phyloP scores from a whole-genome alignment of 75 land plant species.

The Azolla pinnata region DNA sequence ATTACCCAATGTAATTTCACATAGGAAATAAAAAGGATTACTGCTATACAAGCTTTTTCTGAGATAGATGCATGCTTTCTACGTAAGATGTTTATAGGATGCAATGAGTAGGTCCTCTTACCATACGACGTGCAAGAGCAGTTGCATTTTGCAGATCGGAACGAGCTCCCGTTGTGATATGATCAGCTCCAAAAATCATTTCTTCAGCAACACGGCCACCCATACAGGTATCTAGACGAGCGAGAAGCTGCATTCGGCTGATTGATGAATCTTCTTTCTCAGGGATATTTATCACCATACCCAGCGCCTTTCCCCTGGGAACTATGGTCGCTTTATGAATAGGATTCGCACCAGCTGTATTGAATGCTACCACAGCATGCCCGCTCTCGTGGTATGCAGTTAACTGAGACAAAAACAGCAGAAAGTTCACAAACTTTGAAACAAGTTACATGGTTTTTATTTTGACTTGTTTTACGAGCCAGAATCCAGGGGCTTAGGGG shows the following conservation, averaged over 20 bases:
- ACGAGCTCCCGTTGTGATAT: conserved; percentile 93
- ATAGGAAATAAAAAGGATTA: no score
- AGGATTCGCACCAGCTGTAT: conserved; percentile 91
- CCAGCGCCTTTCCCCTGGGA: conserved; percentile 87
- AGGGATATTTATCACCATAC: conserved; percentile 98
- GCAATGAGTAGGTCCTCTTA: conserved; percentile 7
- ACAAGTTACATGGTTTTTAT: no score
- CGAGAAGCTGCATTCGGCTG: conserved; percentile 85
- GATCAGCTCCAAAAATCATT: conserved; percentile 83
- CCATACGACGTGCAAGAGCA: conserved; percentile 98
- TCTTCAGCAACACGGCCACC: conserved; percentile 99
- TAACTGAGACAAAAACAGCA: conserved; percentile 40
- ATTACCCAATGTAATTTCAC: no score
- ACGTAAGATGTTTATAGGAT: not conserved
- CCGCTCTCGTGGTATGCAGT: conserved; percentile 99
- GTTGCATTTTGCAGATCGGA: conserved; percentile 87
- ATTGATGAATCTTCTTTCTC: conserved; percentile 90
- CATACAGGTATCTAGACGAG: conserved; percentile 98
- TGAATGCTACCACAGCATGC: conserved; percentile 95
- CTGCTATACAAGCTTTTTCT: no score
- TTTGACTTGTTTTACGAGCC: no score
- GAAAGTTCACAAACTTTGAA: not conserved
- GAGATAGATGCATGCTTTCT: no score
- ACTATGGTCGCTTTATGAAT: conserved; percentile 96
- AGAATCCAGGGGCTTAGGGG: no score